A percentile compares a stretch with the other conserved stretches of the same genome.
Conservation (phyloP, 2,329 filamentous ascomycete genomes). For the Aschersonia sp. region DNA sequence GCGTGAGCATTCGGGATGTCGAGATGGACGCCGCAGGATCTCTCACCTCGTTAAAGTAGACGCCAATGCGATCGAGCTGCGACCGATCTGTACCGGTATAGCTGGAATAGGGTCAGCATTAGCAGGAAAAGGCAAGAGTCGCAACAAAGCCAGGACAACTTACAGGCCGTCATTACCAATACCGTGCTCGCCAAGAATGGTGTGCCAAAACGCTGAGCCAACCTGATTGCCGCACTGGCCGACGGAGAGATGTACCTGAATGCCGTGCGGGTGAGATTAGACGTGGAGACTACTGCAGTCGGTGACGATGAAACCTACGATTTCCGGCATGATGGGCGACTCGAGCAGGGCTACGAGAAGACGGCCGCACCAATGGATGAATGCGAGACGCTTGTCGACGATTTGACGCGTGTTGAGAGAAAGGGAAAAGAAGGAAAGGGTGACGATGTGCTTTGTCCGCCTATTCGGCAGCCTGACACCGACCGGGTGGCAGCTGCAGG, state of each 20-base stretch:
- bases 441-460: not conserved
- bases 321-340: conserved; percentile 4
- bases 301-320: conserved; percentile 3
- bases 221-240: conserved; percentile 99
- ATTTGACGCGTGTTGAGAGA: too few species aligned
- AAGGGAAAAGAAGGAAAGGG: not conserved
- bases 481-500: not conserved
- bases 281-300: not conserved
- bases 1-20: not conserved
- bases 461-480: conserved; percentile 2
- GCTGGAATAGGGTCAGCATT: conserved; percentile 13
- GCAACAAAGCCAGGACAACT: not conserved
- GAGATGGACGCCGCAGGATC: not conserved
- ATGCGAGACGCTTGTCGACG: too few species aligned
- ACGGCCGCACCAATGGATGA: too few species aligned
- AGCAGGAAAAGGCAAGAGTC: not conserved
- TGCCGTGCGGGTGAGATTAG: not conserved
- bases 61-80: conserved; percentile 98
- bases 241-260: conserved; percentile 95
- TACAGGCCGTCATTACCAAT: conserved; percentile 82
- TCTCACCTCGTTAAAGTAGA: conserved; percentile 79
- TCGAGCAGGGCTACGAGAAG: not conserved
- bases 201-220: conserved; percentile 98
- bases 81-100: conserved; percentile 97
- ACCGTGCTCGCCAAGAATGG: conserved; percentile 80